Conservation (phyloP, 2,329 filamentous ascomycete genomes). For the Trichophyton mentagrophytes region DNA sequence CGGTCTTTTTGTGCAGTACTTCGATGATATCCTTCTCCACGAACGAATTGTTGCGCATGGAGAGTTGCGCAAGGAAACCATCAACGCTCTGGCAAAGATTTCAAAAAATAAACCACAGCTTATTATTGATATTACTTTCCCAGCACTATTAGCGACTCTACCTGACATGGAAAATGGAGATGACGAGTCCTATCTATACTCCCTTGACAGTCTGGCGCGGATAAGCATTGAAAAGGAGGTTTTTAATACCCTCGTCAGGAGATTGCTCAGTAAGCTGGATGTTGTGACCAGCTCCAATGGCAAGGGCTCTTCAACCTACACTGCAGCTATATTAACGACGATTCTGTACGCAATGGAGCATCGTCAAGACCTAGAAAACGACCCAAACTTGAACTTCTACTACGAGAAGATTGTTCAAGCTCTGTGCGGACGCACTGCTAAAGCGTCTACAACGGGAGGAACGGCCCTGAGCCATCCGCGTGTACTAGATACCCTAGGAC, state of each 20-base stretch:
- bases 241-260: slow-evolving; percentile 50
- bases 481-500: slow-evolving; percentile 47
- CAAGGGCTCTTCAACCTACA: slow-evolving; percentile 38
- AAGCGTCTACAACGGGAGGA: slow-evolving; percentile 24
- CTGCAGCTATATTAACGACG: slow-evolving; percentile 48
- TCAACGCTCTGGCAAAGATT: slow-evolving; percentile 46
- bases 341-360: slow-evolving; percentile 47
- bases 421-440: slow-evolving; percentile 29
- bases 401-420: slow-evolving; percentile 40
- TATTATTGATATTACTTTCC: slow-evolving; percentile 53
- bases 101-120: slow-evolving; percentile 50
- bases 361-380: slow-evolving; percentile 34
- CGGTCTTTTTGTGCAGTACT: slow-evolving; percentile 42
- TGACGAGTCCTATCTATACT: slow-evolving; percentile 38
- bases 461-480: slow-evolving; percentile 37
- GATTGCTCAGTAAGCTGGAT: slow-evolving; percentile 51
- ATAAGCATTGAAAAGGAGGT: slow-evolving; percentile 50
- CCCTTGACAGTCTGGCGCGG: slow-evolving; percentile 52
- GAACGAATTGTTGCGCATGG: slow-evolving; percentile 41
- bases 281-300: slow-evolving; percentile 38
- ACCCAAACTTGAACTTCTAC: slow-evolving; percentile 34
- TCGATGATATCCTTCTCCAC: slow-evolving; percentile 50
- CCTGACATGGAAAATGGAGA: slow-evolving; percentile 44
- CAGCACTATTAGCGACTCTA: slow-evolving; percentile 51
- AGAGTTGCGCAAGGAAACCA: slow-evolving; percentile 46